These are phyloP conservation scores for Suaeda aralocaspica DNA, from an alignment of 148 eudicot genomes.

Conservation along the genomic window DNA sequence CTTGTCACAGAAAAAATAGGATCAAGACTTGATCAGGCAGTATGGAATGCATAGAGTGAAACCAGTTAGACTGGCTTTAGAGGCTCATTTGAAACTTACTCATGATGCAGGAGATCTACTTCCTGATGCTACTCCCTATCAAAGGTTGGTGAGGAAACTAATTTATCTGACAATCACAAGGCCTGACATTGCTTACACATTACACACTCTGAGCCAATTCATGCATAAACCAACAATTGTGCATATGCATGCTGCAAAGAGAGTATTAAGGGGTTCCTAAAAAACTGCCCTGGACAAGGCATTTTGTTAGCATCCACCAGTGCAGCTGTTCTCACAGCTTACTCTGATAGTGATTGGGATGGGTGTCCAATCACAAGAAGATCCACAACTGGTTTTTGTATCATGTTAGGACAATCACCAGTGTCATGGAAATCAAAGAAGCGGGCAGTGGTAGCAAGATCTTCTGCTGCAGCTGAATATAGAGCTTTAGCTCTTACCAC, in stretches of 20 bases:
- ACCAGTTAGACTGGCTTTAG: neutral
- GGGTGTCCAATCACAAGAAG: neutral
- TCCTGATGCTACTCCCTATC: neutral
- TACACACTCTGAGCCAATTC: slow-evolving; percentile 11
- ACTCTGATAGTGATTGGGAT: neutral
- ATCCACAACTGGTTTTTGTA: no score
- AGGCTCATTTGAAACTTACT: neutral
- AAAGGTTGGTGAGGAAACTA: neutral
- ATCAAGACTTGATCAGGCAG: no score
- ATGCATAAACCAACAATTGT: neutral
- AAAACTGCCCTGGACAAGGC: neutral
- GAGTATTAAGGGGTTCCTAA: neutral
- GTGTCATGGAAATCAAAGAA: no score
- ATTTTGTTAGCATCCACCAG: neutral
- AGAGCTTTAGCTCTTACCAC: no score
- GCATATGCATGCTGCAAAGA: neutral
- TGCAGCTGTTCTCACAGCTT: neutral
- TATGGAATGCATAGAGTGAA: neutral
- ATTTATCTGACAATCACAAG: slow-evolving; percentile 12
- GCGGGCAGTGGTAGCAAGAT: no score
- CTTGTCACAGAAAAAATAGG: no score
- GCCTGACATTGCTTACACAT: neutral
- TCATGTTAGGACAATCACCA: no score
- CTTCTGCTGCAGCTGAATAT: no score
- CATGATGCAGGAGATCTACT: neutral